phyloP scores from a whole-genome alignment of 1,139 yeast species.

The Scheffersomyces titani region DNA sequence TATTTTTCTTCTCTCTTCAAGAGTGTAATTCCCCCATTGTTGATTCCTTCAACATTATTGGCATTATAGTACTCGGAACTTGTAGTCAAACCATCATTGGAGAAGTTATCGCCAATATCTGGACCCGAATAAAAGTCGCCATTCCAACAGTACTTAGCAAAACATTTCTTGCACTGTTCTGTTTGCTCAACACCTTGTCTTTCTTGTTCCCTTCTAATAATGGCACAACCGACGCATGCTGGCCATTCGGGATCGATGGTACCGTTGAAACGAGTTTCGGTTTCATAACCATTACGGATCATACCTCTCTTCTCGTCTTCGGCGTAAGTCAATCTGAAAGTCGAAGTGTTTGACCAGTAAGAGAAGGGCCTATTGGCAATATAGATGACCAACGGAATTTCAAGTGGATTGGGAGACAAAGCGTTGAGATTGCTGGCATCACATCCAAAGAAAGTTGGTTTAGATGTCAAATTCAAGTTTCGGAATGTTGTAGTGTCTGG shows the following conservation, averaged over 20 bases:
- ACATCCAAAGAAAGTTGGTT: conserved; percentile 26
- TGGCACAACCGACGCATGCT: conserved; percentile 86
- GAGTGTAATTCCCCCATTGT: conserved; percentile 1
- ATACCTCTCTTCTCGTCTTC: conserved; percentile 58
- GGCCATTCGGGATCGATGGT: conserved; percentile 75
- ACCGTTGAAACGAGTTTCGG: conserved; percentile 67
- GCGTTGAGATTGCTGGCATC: conserved; percentile 50
- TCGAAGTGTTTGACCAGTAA: conserved; percentile 18
- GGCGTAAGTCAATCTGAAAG: conserved; percentile 21
- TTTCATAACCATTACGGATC: conserved; percentile 80
- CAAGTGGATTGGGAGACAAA: conserved; percentile 29
- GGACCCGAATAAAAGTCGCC: conserved; percentile 34
- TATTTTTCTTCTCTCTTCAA: not conserved
- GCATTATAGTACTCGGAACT: conserved; percentile 7
- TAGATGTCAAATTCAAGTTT: conserved; percentile 17
- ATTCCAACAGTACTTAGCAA: conserved; percentile 80
- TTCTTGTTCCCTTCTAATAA: conserved; percentile 79
- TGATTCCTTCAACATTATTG: conserved; percentile 5
- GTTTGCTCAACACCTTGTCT: conserved; percentile 64
- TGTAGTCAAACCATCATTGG: conserved; percentile 9
- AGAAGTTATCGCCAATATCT: conserved; percentile 15
- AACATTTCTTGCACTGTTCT: conserved; percentile 73
- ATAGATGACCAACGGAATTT: conserved; percentile 23
- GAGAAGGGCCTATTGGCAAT: conserved; percentile 23
- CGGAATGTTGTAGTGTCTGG: conserved; percentile 20